Evolutionary conservation across 2,329 filamentous ascomycete species (phyloP), one percentile per base, ranked within the genome.

Genomic region (Hypoxylon sp.): DNA sequence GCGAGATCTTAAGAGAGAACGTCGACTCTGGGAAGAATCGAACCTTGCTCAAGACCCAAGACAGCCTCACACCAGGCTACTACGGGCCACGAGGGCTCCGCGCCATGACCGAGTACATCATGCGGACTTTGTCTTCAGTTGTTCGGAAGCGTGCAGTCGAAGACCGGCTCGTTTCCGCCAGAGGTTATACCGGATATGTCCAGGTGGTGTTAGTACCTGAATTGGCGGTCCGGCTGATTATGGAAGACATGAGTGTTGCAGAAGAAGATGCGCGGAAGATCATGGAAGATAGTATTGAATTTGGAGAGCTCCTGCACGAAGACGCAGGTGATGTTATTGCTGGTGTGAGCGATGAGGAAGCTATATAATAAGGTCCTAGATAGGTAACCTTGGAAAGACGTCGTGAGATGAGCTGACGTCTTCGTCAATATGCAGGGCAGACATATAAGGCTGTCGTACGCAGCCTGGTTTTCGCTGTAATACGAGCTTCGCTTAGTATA

Each of bases 201-300:
- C 91, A 94, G 78, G 84, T 85, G 0, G 92, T 95, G 1, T 80
- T 97, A 67, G 92, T 97, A 23, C 92, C 93, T 0, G 94, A 97
- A 77, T 75, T 89, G 70, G 82, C 85, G 23, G 81, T 85, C 36
- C 80, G 79, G 65, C 78, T 89, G 56, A 86, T 89, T 67, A 84
- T 83, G 79, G 85, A 89, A 72, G 87, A 89, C 67, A 85, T 89
- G 83, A 63, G 69, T 2, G 80, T 86, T 21, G 76, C 72, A 2
- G 78, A 79, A 48, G 76, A 78, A 6, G 78, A 82, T 63, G 86
- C 86, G 17, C 80, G 82, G 69, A 78, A 79, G 25, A 87, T 94
- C 19, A 79, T 95, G 74, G 81, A 85, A 69, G 87, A 91, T 68
- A 93, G 92, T 77, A 87, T 86, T 71, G 82, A 85, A 57, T 80